Evolutionary conservation across 1,284 basidiomycete species (phyloP), one percentile per base, ranked within the genome.

Genomic region (Apiotrichum gracile): DNA sequence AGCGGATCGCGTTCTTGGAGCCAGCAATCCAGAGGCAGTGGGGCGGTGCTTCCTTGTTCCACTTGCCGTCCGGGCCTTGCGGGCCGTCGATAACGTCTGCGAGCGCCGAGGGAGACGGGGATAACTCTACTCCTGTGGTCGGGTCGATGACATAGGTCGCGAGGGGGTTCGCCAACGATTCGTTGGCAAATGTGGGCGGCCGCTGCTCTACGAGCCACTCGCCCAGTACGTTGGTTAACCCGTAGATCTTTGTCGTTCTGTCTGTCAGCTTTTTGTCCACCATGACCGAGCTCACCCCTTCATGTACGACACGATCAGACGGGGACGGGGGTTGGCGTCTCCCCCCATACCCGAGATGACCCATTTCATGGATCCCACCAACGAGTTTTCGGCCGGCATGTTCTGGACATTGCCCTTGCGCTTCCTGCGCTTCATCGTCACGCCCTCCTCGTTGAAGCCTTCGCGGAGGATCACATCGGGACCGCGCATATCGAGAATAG

Each of bases 401-500:
- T 74, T 69, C 55, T 73, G 73, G 17, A 64, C 56, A 43, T 69
- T 70, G 9, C 55, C 59, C 60, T 73, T 73, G 62, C 70, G 71
- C 52, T 68, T 70, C 51, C 72, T 72, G 58, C 66, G 68, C 65
- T 75, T 75, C 54, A 66, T 62, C 43, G 63, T 64, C 60, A 60
- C 60, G 14, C 70, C 68, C 16, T 73, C 68, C 47, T 68, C 64
- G 47, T 72, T 65, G 47, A 72, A 70, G 42, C 72, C 69, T 60
- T 78, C 77, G 34, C 80, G 73, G 7, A 80, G 64, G 21, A 89
- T 80, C 13, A 90, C 76, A 9, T 78, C 78, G 0, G 87, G 87
- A 1, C 81, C 84, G 24, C 86, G 79, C 78, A 89, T 79, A 65
- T 91, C 85, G 19, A 89, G 68, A 29, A 90, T 73, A 24, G 81